Conservation (phyloP, 1,284 basidiomycete genomes). For the Apiotrichum porosum region DNA sequence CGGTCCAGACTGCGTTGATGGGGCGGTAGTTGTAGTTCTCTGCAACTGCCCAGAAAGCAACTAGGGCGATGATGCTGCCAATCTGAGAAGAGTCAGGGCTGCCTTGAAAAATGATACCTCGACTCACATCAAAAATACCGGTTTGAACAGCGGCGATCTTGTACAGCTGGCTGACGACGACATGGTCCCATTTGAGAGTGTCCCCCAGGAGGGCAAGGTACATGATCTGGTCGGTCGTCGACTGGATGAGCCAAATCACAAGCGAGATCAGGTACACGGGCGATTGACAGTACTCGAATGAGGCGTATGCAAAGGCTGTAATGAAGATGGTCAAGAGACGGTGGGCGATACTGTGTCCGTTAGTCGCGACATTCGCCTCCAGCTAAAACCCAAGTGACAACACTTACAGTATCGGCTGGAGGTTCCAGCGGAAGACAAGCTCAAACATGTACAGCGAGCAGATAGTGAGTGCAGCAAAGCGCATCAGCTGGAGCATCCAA, state of each 20-base stretch:
- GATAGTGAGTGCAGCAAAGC: background rate
- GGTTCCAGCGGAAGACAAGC: background rate
- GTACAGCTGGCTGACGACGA: background rate
- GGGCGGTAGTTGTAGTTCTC: background rate
- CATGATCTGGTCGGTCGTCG: background rate
- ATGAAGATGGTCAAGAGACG: constrained; percentile 1
- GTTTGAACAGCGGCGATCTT: too few relatives aligned
- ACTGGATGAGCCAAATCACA: background rate
- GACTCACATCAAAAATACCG: background rate
- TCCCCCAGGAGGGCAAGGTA: background rate
- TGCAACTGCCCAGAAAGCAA: background rate
- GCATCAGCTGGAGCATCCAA: background rate
- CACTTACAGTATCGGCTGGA: background rate
- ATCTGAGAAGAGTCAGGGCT: too few relatives aligned
- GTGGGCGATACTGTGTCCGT: background rate
- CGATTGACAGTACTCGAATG: background rate
- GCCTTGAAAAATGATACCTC: too few relatives aligned
- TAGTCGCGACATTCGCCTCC: too few relatives aligned
- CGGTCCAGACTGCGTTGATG: background rate
- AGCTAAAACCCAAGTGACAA: too few relatives aligned
- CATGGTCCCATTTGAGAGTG: background rate
- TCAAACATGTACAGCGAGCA: background rate
- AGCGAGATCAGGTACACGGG: background rate
- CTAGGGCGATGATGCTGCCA: background rate
- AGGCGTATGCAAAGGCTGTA: constrained; percentile 7